A percentile compares a stretch with the other conserved stretches of the same genome.
Evolutionary conservation across 2,329 filamentous ascomycete genomes (phyloP).

Genomic region (Xylariales sp.): DNA sequence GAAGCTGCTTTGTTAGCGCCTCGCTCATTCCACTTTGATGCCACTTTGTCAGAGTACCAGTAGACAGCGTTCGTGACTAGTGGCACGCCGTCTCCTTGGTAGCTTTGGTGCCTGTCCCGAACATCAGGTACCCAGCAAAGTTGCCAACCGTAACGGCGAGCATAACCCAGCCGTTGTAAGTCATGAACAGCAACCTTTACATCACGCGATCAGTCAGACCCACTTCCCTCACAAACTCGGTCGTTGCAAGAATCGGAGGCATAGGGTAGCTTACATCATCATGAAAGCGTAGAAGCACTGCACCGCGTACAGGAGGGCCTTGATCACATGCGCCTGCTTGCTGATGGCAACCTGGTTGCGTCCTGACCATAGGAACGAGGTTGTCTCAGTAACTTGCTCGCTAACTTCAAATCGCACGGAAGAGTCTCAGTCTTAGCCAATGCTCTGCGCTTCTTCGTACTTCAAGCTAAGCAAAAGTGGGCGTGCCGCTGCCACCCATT

Average conservation of each 20-base stretch:
- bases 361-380: conserved; percentile 64
- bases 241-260: background rate
- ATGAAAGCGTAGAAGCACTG: conserved; percentile 99
- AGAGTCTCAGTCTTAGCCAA: conserved; percentile 6
- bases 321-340: conserved; percentile 69
- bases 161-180: conserved; percentile 99
- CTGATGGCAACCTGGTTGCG: conserved; percentile 49
- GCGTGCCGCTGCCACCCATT: background rate
- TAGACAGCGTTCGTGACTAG: too few relatives aligned
- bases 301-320: conserved; percentile 78
- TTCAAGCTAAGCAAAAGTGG: background rate
- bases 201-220: background rate
- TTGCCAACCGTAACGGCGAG: conserved; percentile 82
- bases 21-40: too few relatives aligned
- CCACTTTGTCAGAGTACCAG: too few relatives aligned
- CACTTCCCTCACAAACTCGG: background rate
- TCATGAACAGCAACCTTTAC: conserved; percentile 95
- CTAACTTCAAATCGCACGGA: background rate
- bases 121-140: conserved; percentile 80
- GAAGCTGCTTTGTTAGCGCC: too few relatives aligned
- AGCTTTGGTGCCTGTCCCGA: conserved; percentile 64
- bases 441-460: background rate
- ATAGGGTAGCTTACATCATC: conserved; percentile 74
- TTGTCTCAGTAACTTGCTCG: conserved; percentile 55
- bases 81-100: conserved; percentile 91